Base-by-base conservation (phyloP, 805 yeast species). In the Wickerhamiella vanderwaltii region DNA sequence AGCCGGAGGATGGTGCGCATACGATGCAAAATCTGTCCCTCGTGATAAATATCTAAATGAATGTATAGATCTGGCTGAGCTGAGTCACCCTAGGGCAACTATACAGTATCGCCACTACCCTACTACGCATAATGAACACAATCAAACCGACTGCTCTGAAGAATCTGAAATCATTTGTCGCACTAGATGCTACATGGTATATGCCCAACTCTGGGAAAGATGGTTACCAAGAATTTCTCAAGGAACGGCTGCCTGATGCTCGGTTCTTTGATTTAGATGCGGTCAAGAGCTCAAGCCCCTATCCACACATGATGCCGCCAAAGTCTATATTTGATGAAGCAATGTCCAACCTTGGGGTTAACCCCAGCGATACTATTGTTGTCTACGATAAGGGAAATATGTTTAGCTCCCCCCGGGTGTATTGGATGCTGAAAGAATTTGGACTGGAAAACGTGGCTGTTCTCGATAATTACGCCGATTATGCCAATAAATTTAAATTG, bases 151-250 rank as follows among this genome's bases (percentile, higher is more conserved):
- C 44, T 7, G 45, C 43, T 13, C 47, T 45, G 13, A 30, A 45
- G 30, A 18, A 36, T 13, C 45, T 54, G 28, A 32, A 26, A 9
- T 17, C 31, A 6, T 48, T 67, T 18, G 46, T 79, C 9, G 79
- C 94, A 1, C 64, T 88, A 16, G 98, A 88, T 59, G 75, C 93
- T 4, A 77, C 96, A 0, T 91, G 97, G 96, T 85, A 77, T 59
- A 70, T 88, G 73, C 95, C 97, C 36, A 79, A 77, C 53, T 65
- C 63, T 29, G 77, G 79, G 9, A 66, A 72, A 33, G 65, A 69
- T 16, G 61, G 56, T 19, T 44, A 45, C 45, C 35, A 35, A 20
- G 84, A 85, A 56, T 78, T 69, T 54, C 60, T 63, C 32, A 57
- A 65, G 18, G 75, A 69, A 40, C 71, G 96, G 46, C 62, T 81